Percentiles rank a stretch among this genome's conserved stretches.
Evolutionary conservation across 164 flowering plant species (phyloP).

Genomic region (Magnolia sinica): DNA sequence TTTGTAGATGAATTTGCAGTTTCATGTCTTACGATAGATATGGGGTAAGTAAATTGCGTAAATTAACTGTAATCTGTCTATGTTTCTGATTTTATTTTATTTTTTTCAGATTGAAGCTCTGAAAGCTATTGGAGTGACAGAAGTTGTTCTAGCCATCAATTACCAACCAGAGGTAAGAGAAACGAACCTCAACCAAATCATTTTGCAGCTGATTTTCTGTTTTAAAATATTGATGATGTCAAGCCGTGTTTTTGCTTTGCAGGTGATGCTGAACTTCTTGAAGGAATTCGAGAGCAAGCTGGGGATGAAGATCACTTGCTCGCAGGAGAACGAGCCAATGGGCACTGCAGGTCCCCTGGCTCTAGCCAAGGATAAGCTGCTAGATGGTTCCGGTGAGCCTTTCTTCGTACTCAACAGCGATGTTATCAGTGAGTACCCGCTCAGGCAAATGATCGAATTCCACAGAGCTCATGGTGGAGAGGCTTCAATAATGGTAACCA

Average conservation of each 20-base stretch:
- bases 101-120: conserved; percentile 83
- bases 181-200: not conserved
- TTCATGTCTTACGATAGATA: not conserved
- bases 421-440: conserved; percentile 95
- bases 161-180: conserved; percentile 90
- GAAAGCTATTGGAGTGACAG: conserved; percentile 84
- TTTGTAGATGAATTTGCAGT: not conserved
- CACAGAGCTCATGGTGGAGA: conserved; percentile 95
- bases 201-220: not conserved
- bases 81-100: not conserved
- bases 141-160: conserved; percentile 95
- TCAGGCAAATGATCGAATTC: conserved; percentile 82
- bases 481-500: conserved; percentile 97
- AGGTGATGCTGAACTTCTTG: conserved; percentile 95
- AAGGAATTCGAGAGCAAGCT: conserved; percentile 85
- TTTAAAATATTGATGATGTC: not conserved
- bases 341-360: conserved; percentile 99
- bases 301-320: conserved; percentile 88
- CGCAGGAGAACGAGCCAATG: conserved; percentile 95
- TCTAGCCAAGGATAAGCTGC: conserved; percentile 82
- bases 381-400: conserved; percentile 85
- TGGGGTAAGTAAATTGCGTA: not conserved
- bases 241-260: conserved; percentile 11
- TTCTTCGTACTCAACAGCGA: conserved; percentile 98
- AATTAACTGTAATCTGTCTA: not conserved